Evolutionary conservation across 2,329 filamentous ascomycete species (phyloP), one percentile per base, ranked within the genome.

Genomic region (Claviceps sorghi): DNA sequence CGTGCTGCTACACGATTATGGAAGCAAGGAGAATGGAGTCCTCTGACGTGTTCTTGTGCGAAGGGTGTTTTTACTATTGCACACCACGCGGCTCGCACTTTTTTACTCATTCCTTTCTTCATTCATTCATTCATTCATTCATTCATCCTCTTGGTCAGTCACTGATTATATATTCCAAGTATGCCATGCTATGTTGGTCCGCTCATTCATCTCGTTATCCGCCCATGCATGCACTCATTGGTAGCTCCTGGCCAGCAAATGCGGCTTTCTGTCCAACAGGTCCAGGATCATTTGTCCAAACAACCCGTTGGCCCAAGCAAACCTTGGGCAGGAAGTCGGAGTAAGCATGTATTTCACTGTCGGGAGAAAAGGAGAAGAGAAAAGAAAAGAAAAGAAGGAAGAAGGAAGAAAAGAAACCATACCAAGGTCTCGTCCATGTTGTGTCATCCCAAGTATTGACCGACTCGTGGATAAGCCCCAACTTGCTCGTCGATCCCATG

Each of bases 301-400:
- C n/a, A 94, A 79, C 0, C 84, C 88, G 63, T 93, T 93, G 15
- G 87, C 86, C 88, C 88, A 93, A 0, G 87, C 84, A 64, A 93
- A 94, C 84, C 86, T 89, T 15, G 2, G n/a, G 3, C 9, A 22
- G 19, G n/a, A 46, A 26, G 11, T 8, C 13, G 3, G 10, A 21
- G 45, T 47, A 13, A 47, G 45, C 32, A 47, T 13, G 30, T 32
- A 15, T 30, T 51, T 6, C 17, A 53, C 19, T 21, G 4, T 4
- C n/a, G n/a, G n/a, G n/a, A n/a, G n/a, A n/a, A n/a, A n/a, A n/a
- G n/a, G n/a, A n/a, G n/a, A n/a, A n/a, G n/a, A n/a, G n/a, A n/a
- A n/a, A n/a, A n/a, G n/a, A n/a, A n/a, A n/a, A n/a, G n/a, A n/a
- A n/a, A n/a, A n/a, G n/a, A n/a, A n/a, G n/a, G n/a, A n/a, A 21